Evolutionary conservation across 75 land plant genomes (phyloP), one percentile per base, ranked within the genome.

Genomic region (Isoetes taiwanensis): DNA sequence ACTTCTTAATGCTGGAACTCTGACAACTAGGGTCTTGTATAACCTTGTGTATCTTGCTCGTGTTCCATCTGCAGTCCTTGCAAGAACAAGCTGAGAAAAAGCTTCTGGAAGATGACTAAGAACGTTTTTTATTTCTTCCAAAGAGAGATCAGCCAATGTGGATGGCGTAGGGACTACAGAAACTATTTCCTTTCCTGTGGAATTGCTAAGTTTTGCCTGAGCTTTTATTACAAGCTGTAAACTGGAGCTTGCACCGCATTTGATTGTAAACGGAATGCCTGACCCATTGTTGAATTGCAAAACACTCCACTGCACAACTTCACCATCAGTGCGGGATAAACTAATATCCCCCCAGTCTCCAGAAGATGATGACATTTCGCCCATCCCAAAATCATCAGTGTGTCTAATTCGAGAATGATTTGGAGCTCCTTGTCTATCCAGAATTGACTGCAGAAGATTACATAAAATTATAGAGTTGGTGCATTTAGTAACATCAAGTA

Each of bases 51-150:
- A 46, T n/a, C 50, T 46, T 46, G 50, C 50, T 46, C 50, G 50
- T n/a, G 50, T 46, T 8, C 50, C 50, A 46, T 46, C 50, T 5
- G 50, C 50, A 16, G 50, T 46, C 50, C 50, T 5, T 4, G 50
- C 50, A 8, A 46, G 16, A 8, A 23, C 50, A 19, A 46, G 16
- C 19, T 46, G 50, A 16, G 12, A 46, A 6, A 46, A 23, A 4
- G 50, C 50, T n/a, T 46, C 50, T 46, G 50, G 50, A 46, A 46
- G 50, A n/a, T n/a, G n/a, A n/a, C n/a, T n/a, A n/a, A n/a, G n/a
- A n/a, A n/a, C n/a, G n/a, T n/a, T n/a, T n/a, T n/a, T n/a, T n/a
- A n/a, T n/a, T n/a, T n/a, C n/a, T n/a, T 46, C 50, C 50, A 46
- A n/a, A 6, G 50, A 46, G 12, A 46, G 50, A 19, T 23, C 50